These are phyloP conservation scores for Pyricularia grisea DNA, from an alignment of 2,329 filamentous ascomycete species.

Conservation along the genomic window DNA sequence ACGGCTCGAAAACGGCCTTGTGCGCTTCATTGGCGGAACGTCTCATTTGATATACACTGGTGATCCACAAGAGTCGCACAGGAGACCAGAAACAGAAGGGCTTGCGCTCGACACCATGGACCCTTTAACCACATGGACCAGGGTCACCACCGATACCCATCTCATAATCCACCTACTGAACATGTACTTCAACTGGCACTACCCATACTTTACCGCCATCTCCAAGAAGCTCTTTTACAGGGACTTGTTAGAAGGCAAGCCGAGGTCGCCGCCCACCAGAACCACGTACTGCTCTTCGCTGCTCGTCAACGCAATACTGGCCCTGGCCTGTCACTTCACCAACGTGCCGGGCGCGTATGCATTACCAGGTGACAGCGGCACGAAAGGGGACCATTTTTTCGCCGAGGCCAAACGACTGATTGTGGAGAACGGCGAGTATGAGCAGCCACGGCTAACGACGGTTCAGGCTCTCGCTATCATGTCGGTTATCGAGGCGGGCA, in stretches of 20 bases:
- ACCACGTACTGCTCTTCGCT: conserved; percentile 80
- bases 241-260: conserved; percentile 69
- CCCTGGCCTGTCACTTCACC: conserved; percentile 89
- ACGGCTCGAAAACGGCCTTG: conserved; percentile 74
- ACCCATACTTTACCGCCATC: conserved; percentile 87
- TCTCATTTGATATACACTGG: conserved; percentile 83
- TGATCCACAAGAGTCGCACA: conserved; percentile 34
- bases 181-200: conserved; percentile 98
- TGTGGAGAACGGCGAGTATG: conserved; percentile 85
- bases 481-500: conserved; percentile 93
- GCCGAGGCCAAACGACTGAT: conserved; percentile 85
- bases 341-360: conserved; percentile 63
- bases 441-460: conserved; percentile 77
- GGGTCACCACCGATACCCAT: conserved; percentile 68
- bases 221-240: conserved; percentile 80
- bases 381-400: conserved; percentile 94
- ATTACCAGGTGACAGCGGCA: conserved; percentile 64
- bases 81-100: conserved; percentile 12
- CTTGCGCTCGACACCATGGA: conserved; percentile 32
- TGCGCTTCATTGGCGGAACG: conserved; percentile 88
- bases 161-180: conserved; percentile 82
- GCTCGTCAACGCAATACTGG: conserved; percentile 88
- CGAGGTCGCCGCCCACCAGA: conserved; percentile 36
- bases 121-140: conserved; percentile 78
- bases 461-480: conserved; percentile 91